Evolutionary conservation across 805 yeast species (phyloP).

Genomic region (Monosporozyma yasuniensis): DNA sequence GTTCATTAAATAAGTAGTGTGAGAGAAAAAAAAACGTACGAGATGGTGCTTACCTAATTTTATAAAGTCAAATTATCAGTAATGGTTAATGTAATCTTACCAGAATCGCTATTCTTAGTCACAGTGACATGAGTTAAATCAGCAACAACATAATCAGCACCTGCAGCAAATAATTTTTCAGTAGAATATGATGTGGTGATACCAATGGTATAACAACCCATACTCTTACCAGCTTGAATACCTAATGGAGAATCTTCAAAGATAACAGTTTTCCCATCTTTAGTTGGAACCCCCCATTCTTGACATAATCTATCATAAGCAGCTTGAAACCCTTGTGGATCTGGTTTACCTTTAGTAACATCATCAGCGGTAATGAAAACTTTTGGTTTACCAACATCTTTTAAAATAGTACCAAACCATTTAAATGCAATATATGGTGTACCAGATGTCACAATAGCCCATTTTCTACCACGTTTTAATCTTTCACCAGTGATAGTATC

Average conservation of each 20-base stretch:
- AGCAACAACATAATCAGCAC: slow-evolving; percentile 70
- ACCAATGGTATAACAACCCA: slow-evolving; percentile 70
- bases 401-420: slow-evolving; percentile 52
- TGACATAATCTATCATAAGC: slow-evolving; percentile 49
- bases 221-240: slow-evolving; percentile 63
- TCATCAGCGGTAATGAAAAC: slow-evolving; percentile 72
- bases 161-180: slow-evolving; percentile 52
- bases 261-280: slow-evolving; percentile 39
- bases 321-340: slow-evolving; percentile 64
- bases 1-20: neutral
- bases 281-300: slow-evolving; percentile 11
- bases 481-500: slow-evolving; percentile 13
- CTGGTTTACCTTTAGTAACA: slow-evolving; percentile 67
- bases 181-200: slow-evolving; percentile 65
- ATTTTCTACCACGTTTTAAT: slow-evolving; percentile 35
- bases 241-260: slow-evolving; percentile 87
- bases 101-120: slow-evolving; percentile 4
- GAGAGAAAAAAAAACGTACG: neutral
- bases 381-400: slow-evolving; percentile 51
- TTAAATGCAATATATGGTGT: slow-evolving; percentile 59
- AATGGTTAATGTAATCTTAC: slow-evolving; percentile 7
- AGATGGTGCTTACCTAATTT: too few species aligned
- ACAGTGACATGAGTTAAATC: slow-evolving; percentile 38
- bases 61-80: neutral
- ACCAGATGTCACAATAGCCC: slow-evolving; percentile 82